These are phyloP conservation scores for Acrasis kona DNA, from an alignment of 78 protist species.

Conservation along the genomic window DNA sequence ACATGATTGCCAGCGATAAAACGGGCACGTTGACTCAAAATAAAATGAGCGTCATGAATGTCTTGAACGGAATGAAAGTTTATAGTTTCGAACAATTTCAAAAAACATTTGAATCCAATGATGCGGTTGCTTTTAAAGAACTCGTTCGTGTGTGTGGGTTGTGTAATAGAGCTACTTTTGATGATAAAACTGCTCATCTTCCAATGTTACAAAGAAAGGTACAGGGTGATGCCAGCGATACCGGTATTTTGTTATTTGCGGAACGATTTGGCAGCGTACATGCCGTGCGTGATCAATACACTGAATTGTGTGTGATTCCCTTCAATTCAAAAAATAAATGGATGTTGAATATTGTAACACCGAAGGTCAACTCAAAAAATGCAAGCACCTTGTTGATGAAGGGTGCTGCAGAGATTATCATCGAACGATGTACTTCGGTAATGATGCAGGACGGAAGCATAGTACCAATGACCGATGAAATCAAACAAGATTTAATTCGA, in stretches of 20 bases:
- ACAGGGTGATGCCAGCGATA: no score
- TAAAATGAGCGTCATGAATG: neutral
- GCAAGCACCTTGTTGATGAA: no score
- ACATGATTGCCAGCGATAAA: neutral
- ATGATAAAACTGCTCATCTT: no score
- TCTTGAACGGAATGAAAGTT: neutral
- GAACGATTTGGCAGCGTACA: no score
- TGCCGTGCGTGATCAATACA: no score
- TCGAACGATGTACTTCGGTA: constrained; percentile 33
- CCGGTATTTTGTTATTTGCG: no score
- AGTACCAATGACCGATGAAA: constrained; percentile 11
- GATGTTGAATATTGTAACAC: no score
- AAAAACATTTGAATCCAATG: neutral
- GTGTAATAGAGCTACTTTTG: neutral
- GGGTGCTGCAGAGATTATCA: constrained; percentile 91
- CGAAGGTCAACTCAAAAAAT: no score
- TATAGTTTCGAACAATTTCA: neutral
- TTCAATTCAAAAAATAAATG: no score
- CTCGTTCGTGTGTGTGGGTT: neutral
- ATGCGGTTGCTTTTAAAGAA: neutral
- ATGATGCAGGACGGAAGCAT: constrained; percentile 19
- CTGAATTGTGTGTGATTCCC: no score
- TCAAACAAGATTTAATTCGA: no score
- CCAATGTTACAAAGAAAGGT: no score
- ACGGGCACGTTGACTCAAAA: neutral